Conservation (phyloP, 225 moss, liverwort and hornwort species). For the Ulota crispa region DNA sequence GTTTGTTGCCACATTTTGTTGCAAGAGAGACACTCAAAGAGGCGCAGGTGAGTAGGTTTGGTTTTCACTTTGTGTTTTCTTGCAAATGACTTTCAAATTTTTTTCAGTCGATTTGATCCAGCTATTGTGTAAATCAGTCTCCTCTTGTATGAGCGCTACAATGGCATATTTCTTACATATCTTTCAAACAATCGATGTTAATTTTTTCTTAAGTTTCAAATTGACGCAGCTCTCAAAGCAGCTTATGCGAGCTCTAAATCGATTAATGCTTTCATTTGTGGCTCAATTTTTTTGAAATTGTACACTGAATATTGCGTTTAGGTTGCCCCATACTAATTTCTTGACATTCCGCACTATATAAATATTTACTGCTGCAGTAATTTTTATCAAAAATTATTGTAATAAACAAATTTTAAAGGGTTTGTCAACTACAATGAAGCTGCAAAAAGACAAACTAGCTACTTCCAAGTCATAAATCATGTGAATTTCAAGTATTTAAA, state of each 20-base stretch:
- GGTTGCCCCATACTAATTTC: too few relatives aligned
- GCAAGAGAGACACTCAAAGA: slow-evolving; percentile 13
- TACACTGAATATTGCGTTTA: too few relatives aligned
- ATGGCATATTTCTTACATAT: background rate
- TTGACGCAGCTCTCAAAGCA: background rate
- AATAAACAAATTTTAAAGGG: too few relatives aligned
- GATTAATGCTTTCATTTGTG: background rate
- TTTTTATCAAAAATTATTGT: too few relatives aligned
- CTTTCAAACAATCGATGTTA: background rate
- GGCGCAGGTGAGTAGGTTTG: background rate
- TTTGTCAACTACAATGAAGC: too few relatives aligned
- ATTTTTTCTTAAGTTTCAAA: background rate
- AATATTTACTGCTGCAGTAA: too few relatives aligned
- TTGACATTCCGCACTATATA: too few relatives aligned
- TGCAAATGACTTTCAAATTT: background rate
- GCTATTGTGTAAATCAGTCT: background rate
- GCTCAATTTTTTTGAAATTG: background rate
- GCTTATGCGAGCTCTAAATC: background rate
- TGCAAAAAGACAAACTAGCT: too few relatives aligned
- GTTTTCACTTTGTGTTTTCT: background rate
- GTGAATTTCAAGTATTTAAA: too few relatives aligned
- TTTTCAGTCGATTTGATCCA: background rate
- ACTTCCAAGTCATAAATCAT: too few relatives aligned
- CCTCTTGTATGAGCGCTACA: background rate
- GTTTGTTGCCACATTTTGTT: slow-evolving; percentile 2